Evolutionary conservation across 177 flowering plant genomes (phyloP).

Genomic region (Vitis hybrid): DNA sequence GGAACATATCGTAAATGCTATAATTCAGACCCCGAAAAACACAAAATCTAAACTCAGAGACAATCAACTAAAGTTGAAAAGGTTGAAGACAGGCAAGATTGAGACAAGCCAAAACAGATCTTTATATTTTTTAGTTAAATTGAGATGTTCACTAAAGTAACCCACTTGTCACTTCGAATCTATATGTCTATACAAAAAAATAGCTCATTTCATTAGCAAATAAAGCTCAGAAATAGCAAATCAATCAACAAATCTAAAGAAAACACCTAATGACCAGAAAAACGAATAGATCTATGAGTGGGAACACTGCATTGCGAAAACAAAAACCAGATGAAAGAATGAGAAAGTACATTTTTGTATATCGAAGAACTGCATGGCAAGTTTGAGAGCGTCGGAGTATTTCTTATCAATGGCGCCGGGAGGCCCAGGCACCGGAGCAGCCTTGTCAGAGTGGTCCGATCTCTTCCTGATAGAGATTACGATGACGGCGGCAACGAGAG

Average conservation of each 20-base stretch:
- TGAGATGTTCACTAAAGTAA: not conserved
- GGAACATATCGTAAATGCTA: not conserved
- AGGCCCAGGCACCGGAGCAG: slow-evolving; percentile 66
- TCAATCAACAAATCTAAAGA: not conserved
- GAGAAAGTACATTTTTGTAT: slow-evolving; percentile 67
- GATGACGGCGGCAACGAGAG: slow-evolving; percentile 41
- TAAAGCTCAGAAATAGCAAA: not conserved
- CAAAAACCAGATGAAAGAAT: not conserved
- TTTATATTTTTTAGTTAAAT: not conserved
- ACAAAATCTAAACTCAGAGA: not conserved
- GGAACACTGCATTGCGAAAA: not conserved
- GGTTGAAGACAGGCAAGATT: too few relatives aligned
- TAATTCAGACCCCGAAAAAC: not conserved
- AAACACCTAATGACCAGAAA: not conserved
- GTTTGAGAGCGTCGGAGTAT: slow-evolving; percentile 63
- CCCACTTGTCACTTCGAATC: not conserved
- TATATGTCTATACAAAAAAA: not conserved
- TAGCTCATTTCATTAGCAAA: not conserved
- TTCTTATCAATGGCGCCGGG: slow-evolving; percentile 61
- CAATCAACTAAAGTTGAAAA: not conserved
- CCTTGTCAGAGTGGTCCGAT: slow-evolving; percentile 12
- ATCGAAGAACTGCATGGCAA: slow-evolving; percentile 78
- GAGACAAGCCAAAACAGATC: not conserved
- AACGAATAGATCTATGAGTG: not conserved
- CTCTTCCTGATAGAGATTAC: slow-evolving; percentile 37